These are phyloP conservation scores for Polytrichum formosum DNA, from an alignment of 225 moss, liverwort and hornwort genomes.

Conservation along the genomic window DNA sequence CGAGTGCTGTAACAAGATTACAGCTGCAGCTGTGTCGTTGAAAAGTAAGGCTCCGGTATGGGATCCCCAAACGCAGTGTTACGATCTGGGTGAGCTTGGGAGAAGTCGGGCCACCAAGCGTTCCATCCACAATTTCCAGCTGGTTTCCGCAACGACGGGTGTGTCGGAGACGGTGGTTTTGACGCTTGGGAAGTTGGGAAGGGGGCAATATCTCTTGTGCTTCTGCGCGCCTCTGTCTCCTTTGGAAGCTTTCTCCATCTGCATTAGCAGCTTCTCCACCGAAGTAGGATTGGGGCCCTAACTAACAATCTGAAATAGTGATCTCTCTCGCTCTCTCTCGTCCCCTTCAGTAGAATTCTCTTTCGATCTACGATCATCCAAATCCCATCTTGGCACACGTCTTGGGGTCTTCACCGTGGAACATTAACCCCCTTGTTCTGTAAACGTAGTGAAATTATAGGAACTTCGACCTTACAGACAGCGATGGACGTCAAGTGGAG, in stretches of 20 bases:
- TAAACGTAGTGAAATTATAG: too few relatives aligned
- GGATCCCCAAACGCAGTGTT: slow-evolving; percentile 58
- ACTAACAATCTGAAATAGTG: background rate
- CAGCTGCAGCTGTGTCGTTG: slow-evolving; percentile 19
- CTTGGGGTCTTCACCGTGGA: too few relatives aligned
- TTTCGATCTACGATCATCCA: too few relatives aligned
- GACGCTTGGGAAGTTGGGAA: slow-evolving; percentile 70
- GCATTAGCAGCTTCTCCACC: slow-evolving; percentile 78
- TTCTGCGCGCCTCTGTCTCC: slow-evolving; percentile 67
- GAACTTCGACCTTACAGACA: too few relatives aligned
- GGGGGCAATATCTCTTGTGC: slow-evolving; percentile 66
- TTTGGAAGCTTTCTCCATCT: slow-evolving; percentile 75
- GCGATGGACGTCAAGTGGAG: too few relatives aligned
- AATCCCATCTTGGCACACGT: too few relatives aligned
- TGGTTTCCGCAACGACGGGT: slow-evolving; percentile 34
- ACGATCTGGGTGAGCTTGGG: slow-evolving; percentile 70
- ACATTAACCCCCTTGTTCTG: too few relatives aligned
- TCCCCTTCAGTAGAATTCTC: too few relatives aligned
- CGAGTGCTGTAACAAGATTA: too few relatives aligned
- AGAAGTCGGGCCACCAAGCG: slow-evolving; percentile 43
- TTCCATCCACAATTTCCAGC: slow-evolving; percentile 87
- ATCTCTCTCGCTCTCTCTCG: too few relatives aligned
- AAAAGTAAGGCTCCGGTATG: slow-evolving; percentile 61
- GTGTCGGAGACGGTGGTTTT: slow-evolving; percentile 40
- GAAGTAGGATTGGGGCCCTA: slow-evolving; percentile 62